Base-by-base conservation (phyloP, 2,329 filamentous ascomycete species). In the Monosporascus sp. region DNA sequence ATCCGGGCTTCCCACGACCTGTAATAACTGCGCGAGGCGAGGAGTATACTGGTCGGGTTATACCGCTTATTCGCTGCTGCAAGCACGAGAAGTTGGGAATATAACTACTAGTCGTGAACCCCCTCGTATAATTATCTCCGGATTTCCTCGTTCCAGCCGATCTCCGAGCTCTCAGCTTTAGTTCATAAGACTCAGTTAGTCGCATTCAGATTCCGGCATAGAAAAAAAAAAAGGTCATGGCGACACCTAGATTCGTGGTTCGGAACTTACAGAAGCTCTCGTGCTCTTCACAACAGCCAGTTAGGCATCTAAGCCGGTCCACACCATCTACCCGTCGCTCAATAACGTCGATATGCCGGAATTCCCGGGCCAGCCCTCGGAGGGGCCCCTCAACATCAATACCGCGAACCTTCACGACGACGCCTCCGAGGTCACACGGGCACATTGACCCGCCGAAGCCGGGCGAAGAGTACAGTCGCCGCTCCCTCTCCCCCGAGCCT, bases 371-470 rank as follows among this genome's bases (percentile, higher is more conserved):
- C 18, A 38, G 48, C 44, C 45, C 5, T 46, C 24, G 43, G 24
- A 24, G 20, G 22, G 17, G 17, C 24, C 43, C 43, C 43, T 25
- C 24, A 9, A 46, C 44, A 18, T 46, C 50, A 46, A 49, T 49
- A n/a, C 49, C 57, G 31, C 65, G 86, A 65, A 70, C 69, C 51
- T 94, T 97, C 69, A 88, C 87, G 43, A 82, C 80, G 11, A 86
- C 86, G 5, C 67, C 81, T 11, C 65, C 75, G 53, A 71, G 74
- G 51, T 74, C 70, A 49, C 94, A 99, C 71, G 90, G 88, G 47
- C 90, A 97, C 70, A 74, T 97, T 62, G 83, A 86, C 52, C 82
- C 88, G 31, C 93, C 94, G 2, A 93, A 92, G 73, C 82, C 90
- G 0, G 94, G 94, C 48, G 90, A 97, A 79, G 94, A 97, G 90